Evolutionary conservation across 2,329 filamentous ascomycete genomes (phyloP), one percentile per base, ranked within the genome.

Genomic region (Epichloe gansuensis): DNA sequence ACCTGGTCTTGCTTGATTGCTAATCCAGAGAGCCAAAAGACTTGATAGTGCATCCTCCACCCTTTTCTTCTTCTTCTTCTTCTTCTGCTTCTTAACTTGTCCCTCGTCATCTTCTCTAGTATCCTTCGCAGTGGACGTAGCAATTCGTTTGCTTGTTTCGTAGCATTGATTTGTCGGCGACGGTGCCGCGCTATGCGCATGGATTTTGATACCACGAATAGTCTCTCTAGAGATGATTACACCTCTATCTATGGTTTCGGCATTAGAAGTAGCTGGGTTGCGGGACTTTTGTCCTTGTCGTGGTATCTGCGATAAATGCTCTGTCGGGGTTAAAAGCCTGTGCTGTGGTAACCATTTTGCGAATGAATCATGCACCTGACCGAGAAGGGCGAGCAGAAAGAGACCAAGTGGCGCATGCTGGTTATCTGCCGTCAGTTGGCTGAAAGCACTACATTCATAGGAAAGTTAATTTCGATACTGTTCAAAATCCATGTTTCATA

Each of bases 371-470:
- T 77, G 68, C 23, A 85, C 67, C 56, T 80, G 78, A 4, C 83
- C 82, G 54, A 91, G 68, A 2, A 79, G 68, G 21, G 78, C 81
- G 46, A 91, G 64, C 9, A 91, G 74, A 56, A 87, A 74, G 21
- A 89, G 71, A 4, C 87, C 88, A 3, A 91, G 72, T 4, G 81
- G 73, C 2, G 86, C 80, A 65, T 87, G 87, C 61, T 89, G 86
- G 37, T 77, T 80, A 65, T 91, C 86, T 17, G 83, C 82, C 3
- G 84, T 71, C 43, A 91, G 69, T 56, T 83, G 83, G 1, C 82
- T 82, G 64, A 91, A 91, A 1, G 79, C 70, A 5, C 78, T 82
- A 52, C 37, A 15, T 28, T 31, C 7, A 9, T 6, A 31, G 21
- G 8, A 12, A 15, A 13, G n/a, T 25, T 44, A 12, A 23, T 4